Evolutionary conservation across 495 filamentous ascomycete genomes (phyloP).

Genomic region (Xylaria intraflava): DNA sequence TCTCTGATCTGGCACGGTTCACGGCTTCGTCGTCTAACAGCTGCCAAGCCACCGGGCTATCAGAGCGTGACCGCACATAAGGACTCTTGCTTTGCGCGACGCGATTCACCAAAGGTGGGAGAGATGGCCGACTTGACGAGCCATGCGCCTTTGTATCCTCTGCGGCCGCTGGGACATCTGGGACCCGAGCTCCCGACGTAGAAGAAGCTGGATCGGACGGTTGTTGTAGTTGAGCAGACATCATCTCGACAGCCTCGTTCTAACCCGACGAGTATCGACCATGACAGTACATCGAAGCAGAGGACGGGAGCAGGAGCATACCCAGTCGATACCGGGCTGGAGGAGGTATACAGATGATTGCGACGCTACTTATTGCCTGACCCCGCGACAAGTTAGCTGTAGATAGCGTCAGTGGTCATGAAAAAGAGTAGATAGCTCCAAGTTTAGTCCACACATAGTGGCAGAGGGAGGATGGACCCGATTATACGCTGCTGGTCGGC

Average conservation of each 20-base stretch:
- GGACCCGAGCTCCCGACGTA: slow-evolving; percentile 9
- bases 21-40: slow-evolving; percentile 74
- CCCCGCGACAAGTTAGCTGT: too few relatives aligned
- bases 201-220: slow-evolving; percentile 6
- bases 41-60: slow-evolving; percentile 92
- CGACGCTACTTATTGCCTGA: too few relatives aligned
- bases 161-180: neutral
- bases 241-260: slow-evolving; percentile 20
- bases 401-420: too few relatives aligned
- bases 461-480: too few relatives aligned
- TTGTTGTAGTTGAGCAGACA: slow-evolving; percentile 31
- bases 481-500: too few relatives aligned
- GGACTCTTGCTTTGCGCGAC: slow-evolving; percentile 70
- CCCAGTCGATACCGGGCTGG: neutral
- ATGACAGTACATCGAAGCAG: neutral
- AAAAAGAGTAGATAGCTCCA: too few relatives aligned
- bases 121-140: neutral
- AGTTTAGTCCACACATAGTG: too few relatives aligned
- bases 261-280: neutral
- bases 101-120: slow-evolving; percentile 54
- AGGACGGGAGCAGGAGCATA: neutral
- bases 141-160: neutral
- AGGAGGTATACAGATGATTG: neutral
- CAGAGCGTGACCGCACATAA: slow-evolving; percentile 73
- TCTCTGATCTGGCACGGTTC: slow-evolving; percentile 65